These are phyloP conservation scores for Agrostemma githago DNA, from an alignment of 148 eudicot species.

Conservation along the genomic window DNA sequence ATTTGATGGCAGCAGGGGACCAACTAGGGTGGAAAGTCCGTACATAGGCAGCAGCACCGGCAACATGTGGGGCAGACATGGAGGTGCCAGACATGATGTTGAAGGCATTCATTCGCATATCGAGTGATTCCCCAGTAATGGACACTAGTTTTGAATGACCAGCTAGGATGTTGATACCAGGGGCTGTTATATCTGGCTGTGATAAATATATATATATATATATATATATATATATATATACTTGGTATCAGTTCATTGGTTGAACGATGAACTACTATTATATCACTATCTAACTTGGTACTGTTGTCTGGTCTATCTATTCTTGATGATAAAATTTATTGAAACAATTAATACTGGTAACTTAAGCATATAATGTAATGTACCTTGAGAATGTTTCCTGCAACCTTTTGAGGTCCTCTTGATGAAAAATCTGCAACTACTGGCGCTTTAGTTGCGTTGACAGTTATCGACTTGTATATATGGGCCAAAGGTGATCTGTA, in stretches of 20 bases:
- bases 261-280: background rate
- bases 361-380: too few relatives aligned
- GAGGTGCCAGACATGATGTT: constrained; percentile 72
- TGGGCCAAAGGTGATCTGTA: constrained; percentile 47
- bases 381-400: constrained; percentile 69
- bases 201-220: background rate
- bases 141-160: constrained; percentile 42
- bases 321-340: background rate
- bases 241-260: background rate
- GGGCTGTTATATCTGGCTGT: constrained; percentile 86
- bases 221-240: too few relatives aligned
- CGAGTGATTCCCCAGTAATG: constrained; percentile 31
- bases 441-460: constrained; percentile 38
- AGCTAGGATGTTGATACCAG: constrained; percentile 73
- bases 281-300: background rate
- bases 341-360: too few relatives aligned
- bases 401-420: constrained; percentile 65
- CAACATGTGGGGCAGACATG: constrained; percentile 79
- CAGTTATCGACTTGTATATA: constrained; percentile 43
- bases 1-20: constrained; percentile 82
- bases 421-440: constrained; percentile 69
- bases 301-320: background rate
- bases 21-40: constrained; percentile 73
- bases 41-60: constrained; percentile 74
- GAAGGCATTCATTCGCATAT: constrained; percentile 36